A percentile compares a stretch with the other conserved stretches of the same genome.
These are phyloP conservation scores for Auricularia sp. DNA, from an alignment of 768 basidiomycete genomes.

Conservation along the genomic window DNA sequence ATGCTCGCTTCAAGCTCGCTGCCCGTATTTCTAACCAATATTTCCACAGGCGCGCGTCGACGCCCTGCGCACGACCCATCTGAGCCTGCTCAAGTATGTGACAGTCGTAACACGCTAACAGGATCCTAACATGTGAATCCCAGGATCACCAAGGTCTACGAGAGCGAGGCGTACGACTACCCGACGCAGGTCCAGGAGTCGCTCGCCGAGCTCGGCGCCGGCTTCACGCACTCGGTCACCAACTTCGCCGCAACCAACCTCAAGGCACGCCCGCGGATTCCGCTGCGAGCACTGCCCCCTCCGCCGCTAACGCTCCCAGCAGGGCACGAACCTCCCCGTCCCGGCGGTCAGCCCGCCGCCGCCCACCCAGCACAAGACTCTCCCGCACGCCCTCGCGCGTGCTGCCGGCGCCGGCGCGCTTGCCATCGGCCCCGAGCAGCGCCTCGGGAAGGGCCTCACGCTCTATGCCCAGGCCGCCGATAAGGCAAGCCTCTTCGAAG, in stretches of 20 bases:
- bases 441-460: conserved; percentile 68
- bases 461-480: conserved; percentile 78
- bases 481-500: conserved; percentile 29
- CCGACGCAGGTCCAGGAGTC: conserved; percentile 84
- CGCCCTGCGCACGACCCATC: conserved; percentile 71
- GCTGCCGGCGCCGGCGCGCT: conserved; percentile 52
- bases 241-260: conserved; percentile 82
- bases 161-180: conserved; percentile 81
- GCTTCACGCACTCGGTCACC: conserved; percentile 64
- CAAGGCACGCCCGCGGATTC: conserved; percentile 29
- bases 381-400: conserved; percentile 87
- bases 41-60: conserved; percentile 59
- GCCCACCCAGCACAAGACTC: conserved; percentile 78
- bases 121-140: not conserved
- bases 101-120: not conserved
- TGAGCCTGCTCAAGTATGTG: conserved; percentile 65
- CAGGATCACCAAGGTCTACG: conserved; percentile 84
- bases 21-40: not conserved
- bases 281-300: not conserved
- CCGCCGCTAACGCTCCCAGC: not conserved
- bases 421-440: conserved; percentile 45
- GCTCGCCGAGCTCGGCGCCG: conserved; percentile 57
- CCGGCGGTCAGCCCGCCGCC: conserved; percentile 53
- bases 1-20: not conserved
- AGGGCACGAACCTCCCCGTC: conserved; percentile 73